Evolutionary conservation across 192 early-diverging fungal species (phyloP), one percentile per base, ranked within the genome.

Genomic region (Geranomyces michiganensis): DNA sequence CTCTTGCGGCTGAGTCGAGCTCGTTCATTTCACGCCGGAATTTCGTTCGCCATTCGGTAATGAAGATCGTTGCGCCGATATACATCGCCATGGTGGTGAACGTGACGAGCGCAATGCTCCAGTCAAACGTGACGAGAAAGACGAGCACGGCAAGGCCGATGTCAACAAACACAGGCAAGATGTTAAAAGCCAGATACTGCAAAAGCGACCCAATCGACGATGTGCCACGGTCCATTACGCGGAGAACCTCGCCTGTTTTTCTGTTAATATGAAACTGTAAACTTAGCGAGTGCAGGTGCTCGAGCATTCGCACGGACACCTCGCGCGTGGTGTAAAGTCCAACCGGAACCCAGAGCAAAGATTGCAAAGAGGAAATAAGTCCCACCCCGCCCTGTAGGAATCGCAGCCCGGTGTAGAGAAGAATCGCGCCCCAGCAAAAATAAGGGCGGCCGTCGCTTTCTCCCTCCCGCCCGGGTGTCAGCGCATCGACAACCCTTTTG

Each of bases 241-340:
- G 89, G 26, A 99, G 87, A 12, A 97, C 87, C 75, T 98, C 94
- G 49, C 94, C 94, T 0, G 96, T 98, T 71, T 97, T 97, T 62
- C 96, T 89, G 71, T 91, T 92, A 53, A 98, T 88, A 67, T 99
- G 96, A 77, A 93, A 99, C 24, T 90, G 87, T 21, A 98, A 82
- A 8, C 94, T 94, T 30, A 99, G 86, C 26, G 75, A 85, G 76
- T 95, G 95, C 67, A 96, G 76, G 70, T 99, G 97, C 41, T 85
- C 81, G 53, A 99, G 93, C 87, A 96, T 94, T 22, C 82, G 84
- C 12, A 98, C 86, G 15, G 94, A 93, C n/a, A 99, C 85, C 58
- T 93, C 87, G 53, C 94, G 89, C 17, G 93, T 96, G 14, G 94
- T 97, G 76, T 90, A 92, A 78, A 98, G 95, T 0, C 90, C 89